Evolutionary conservation across 1,284 basidiomycete genomes (phyloP).

Genomic region (Ceratobasidium sp.): DNA sequence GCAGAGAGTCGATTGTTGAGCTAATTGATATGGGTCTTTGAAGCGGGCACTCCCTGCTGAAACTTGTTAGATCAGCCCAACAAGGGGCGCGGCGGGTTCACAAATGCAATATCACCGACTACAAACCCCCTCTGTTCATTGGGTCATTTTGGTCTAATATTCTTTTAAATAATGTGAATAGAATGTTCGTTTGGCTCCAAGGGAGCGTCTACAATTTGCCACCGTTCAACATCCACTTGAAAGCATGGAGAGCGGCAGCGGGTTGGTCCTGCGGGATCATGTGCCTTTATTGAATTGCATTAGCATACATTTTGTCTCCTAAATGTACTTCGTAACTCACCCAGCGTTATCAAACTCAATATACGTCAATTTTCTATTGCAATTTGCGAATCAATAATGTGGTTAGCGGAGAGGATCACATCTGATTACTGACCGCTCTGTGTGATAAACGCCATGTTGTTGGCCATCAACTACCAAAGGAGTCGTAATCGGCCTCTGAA

Average conservation of each 20-base stretch:
- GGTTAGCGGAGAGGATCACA: too few relatives aligned
- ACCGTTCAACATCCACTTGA: conserved; percentile 32
- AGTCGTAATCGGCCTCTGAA: conserved; percentile 43
- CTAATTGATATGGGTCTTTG: too few relatives aligned
- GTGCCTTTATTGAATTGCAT: not conserved
- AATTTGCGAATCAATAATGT: not conserved
- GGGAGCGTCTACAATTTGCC: not conserved
- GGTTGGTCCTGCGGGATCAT: conserved; percentile 47
- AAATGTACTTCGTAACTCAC: not conserved
- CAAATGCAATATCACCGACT: too few relatives aligned
- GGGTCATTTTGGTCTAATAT: too few relatives aligned
- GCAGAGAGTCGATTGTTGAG: too few relatives aligned
- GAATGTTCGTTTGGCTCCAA: too few relatives aligned
- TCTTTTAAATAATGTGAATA: too few relatives aligned
- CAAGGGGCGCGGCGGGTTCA: too few relatives aligned
- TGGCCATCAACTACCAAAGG: conserved; percentile 32
- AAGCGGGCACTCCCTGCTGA: too few relatives aligned
- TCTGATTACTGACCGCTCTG: conserved; percentile 27
- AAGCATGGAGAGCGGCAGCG: conserved; percentile 40
- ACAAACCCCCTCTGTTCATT: too few relatives aligned
- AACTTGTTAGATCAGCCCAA: too few relatives aligned
- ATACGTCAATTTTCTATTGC: conserved; percentile 30
- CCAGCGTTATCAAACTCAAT: conserved; percentile 45
- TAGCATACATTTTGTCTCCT: too few relatives aligned
- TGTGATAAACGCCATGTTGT: conserved; percentile 44